Percentiles rank a stretch among this genome's conserved stretches.
phyloP scores from a whole-genome alignment of 768 basidiomycete genomes.

The Galerina marginata region DNA sequence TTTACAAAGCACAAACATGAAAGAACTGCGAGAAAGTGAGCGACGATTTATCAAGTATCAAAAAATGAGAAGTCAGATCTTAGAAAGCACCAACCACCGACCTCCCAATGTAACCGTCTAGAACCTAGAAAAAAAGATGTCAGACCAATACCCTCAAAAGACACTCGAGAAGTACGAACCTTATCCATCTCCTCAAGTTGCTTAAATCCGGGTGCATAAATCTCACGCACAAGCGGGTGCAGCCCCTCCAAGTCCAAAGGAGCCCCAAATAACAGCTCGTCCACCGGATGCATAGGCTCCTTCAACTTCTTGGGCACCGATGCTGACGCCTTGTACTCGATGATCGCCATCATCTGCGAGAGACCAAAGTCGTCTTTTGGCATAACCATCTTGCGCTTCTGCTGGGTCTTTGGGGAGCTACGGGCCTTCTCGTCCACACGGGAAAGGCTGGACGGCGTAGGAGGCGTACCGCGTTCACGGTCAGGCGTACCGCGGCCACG shows the following conservation, averaged over 20 bases:
- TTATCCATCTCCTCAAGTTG: conserved; percentile 82
- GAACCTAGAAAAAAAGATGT: conserved; percentile 25
- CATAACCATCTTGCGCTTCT: conserved; percentile 52
- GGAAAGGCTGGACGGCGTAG: conserved; percentile 26
- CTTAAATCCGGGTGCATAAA: conserved; percentile 73
- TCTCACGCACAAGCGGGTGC: conserved; percentile 74
- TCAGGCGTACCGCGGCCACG: conserved; percentile 1
- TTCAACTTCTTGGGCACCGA: conserved; percentile 39
- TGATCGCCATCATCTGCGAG: conserved; percentile 84
- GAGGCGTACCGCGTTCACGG: conserved; percentile 49
- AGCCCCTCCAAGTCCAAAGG: conserved; percentile 63
- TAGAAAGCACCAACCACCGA: conserved; percentile 37
- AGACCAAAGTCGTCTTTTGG: conserved; percentile 87
- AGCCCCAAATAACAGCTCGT: conserved; percentile 75
- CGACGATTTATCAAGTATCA: too few species aligned
- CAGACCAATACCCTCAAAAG: neutral
- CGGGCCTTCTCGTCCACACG: conserved; percentile 21
- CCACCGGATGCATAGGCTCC: conserved; percentile 61
- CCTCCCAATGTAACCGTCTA: conserved; percentile 36
- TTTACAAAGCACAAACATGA: too few species aligned
- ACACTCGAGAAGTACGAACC: conserved; percentile 42
- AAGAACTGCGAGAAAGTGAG: too few species aligned
- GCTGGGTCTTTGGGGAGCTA: conserved; percentile 32
- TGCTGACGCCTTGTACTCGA: conserved; percentile 62
- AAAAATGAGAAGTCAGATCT: neutral